phyloP scores from a whole-genome alignment of 2,329 filamentous ascomycete species.

The Epichloe sylvatica region DNA sequence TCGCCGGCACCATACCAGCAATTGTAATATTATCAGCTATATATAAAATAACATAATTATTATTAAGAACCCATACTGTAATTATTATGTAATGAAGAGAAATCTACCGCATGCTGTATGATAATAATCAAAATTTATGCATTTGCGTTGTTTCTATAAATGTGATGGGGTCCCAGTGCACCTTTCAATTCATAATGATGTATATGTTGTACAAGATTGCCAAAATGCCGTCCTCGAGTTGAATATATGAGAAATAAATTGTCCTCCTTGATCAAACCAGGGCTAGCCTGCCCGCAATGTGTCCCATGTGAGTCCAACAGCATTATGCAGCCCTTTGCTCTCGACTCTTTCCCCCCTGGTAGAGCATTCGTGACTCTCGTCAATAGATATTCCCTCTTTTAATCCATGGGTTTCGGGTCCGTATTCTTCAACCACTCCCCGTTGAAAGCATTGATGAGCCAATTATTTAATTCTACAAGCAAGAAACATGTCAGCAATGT shows the following conservation, averaged over 20 bases:
- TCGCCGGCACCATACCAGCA: conserved; percentile 58
- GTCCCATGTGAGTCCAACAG: background rate
- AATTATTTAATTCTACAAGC: conserved; percentile 57
- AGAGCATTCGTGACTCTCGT: no score
- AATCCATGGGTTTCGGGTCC: conserved; percentile 32
- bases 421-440: conserved; percentile 69
- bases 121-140: conserved; percentile 8
- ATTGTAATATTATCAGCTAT: no score
- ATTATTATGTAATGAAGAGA: background rate
- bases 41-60: no score
- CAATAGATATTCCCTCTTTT: background rate
- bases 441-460: conserved; percentile 95
- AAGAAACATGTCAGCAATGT: no score
- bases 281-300: background rate
- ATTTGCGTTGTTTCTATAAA: background rate
- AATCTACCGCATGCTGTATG: conserved; percentile 5
- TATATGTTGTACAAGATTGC: background rate
- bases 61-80: conserved; percentile 42
- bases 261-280: no score
- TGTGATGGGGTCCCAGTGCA: no score
- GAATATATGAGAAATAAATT: background rate
- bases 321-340: no score
- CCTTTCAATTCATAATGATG: background rate
- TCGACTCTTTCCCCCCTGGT: no score
- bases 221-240: no score